Base-by-base conservation (phyloP, 1,139 yeast species). In the Geotrichum klebahnii region DNA sequence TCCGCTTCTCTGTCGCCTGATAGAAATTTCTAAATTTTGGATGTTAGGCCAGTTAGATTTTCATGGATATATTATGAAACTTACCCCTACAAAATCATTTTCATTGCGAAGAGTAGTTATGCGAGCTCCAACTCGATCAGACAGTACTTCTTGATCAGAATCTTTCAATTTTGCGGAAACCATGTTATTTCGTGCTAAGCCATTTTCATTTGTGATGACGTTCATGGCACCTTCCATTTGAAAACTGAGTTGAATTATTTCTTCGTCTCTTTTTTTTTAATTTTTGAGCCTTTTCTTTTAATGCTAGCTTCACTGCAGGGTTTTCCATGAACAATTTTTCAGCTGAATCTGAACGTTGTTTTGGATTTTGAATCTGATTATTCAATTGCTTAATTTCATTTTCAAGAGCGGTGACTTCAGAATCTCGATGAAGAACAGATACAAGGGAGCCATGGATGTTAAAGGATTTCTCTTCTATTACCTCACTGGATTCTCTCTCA, bases 1-100 rank as follows among this genome's bases (percentile, higher is more conserved):
- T 85, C 86, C 59, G 83, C 83, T 44, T 84, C 76, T 60, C 80
- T 80, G 16, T 95, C 87, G 63, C 75, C 81, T 55, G 89, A 80
- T 12, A 85, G 66, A 81, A 85, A 79, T 58, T 79, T 78, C 55
- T 50, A 57, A 44, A 32, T 33, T 39, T n/a, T n/a, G n/a, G n/a
- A n/a, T n/a, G n/a, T n/a, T n/a, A n/a, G n/a, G 46, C 51, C 42
- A 20, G 12, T 17, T 38, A 22, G 23, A 19, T 41, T 16, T 5
- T 26, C 16, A 20, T n/a, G n/a, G n/a, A 28, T 24, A 20, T 14
- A 4, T 12, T 1, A 16, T 9, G n/a, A 14, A 3, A 50, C 61
- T 44, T 54, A 58, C 61, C 16, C 84, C 75, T 65, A 88, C 75
- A 52, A 76, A 78, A 52, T 80, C 83, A 62, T 89, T 89, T 63